A percentile compares a stretch with the other conserved stretches of the same genome.
These are phyloP conservation scores for Cymbopogon citratus DNA, from an alignment of 176 grass and related monocot species.

Conservation along the genomic window DNA sequence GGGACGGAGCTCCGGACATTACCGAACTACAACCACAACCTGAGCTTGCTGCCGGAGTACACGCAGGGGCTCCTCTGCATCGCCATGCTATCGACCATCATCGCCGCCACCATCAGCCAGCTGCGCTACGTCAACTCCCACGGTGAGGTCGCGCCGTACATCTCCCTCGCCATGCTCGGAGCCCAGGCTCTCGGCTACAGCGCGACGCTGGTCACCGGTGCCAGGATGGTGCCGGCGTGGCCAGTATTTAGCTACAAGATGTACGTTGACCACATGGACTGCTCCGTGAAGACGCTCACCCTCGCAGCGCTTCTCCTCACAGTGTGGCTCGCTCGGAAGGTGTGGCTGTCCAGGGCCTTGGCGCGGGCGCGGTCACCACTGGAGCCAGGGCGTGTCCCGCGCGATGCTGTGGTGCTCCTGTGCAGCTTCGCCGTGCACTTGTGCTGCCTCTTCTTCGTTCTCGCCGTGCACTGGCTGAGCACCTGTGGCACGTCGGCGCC, in stretches of 20 bases:
- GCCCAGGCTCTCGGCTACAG: slow-evolving; percentile 48
- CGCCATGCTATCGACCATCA: background rate
- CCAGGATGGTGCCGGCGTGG: background rate
- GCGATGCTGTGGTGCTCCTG: slow-evolving; percentile 15
- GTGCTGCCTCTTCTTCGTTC: slow-evolving; percentile 24
- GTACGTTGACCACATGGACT: slow-evolving; percentile 8
- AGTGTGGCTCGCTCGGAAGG: slow-evolving; percentile 42
- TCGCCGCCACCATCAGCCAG: slow-evolving; percentile 28
- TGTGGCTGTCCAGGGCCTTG: slow-evolving; percentile 38
- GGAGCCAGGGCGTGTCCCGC: slow-evolving; percentile 41
- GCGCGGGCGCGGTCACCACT: slow-evolving; percentile 22
- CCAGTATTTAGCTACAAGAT: background rate
- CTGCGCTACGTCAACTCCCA: slow-evolving; percentile 37
- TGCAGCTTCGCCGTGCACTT: slow-evolving; percentile 5
- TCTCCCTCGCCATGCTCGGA: slow-evolving; percentile 54
- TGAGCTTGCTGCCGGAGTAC: too few species aligned
- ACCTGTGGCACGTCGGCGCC: background rate
- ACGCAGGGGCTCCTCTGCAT: too few species aligned
- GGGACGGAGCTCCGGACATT: too few species aligned
- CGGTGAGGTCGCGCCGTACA: slow-evolving; percentile 17
- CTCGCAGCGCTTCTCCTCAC: slow-evolving; percentile 42
- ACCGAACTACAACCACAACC: too few species aligned
- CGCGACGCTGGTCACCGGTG: background rate
- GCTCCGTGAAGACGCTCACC: slow-evolving; percentile 35
- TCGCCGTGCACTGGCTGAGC: slow-evolving; percentile 28